Base-by-base conservation (phyloP, 768 basidiomycete genomes). In the Rhodotorula paludigena region DNA sequence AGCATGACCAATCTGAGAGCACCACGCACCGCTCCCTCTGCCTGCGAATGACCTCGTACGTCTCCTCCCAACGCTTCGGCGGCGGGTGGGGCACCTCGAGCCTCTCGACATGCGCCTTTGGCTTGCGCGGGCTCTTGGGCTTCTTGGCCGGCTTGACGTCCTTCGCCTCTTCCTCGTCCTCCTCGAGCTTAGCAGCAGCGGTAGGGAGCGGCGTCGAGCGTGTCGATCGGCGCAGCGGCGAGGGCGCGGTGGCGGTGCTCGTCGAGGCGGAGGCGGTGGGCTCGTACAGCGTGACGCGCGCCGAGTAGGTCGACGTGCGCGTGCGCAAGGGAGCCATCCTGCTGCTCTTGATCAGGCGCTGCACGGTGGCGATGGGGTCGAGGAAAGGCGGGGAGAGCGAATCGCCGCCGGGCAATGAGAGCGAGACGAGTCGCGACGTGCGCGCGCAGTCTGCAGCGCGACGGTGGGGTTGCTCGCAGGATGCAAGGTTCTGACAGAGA, bases 51-150 rank as follows among this genome's bases (percentile, higher is more conserved):
- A 82, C 79, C 36, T 83, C 82, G 74, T 90, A 93, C 7, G 82
- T 82, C 67, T 89, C 85, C 48, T 79, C 78, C 90, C 90, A 92
- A 45, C 78, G 76, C 38, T 77, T 76, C 14, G 90, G 90, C 2
- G 84, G 80, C 0, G 87, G 85, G 72, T 90, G 88, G 0, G 89
- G 86, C 0, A 77, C 80, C 5, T 78, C 82, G 30, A 90, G 78
- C 2, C 81, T 76, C 38, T 63, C 64, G n/a, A 64, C 58, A 25
- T 62, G 61, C 64, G 83, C 82, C 60, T 80, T 82, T 5, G 76
- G 74, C 76, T 87, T 89, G 71, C 81, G 81, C 4, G 84, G 82
- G 2, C 81, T 82, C 15, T 18, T 23, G 9, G 56, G 7, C 51
- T 47, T 53, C 49, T 42, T 23, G 18, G 41, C 11, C 28, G 47